phyloP scores from a whole-genome alignment of 78 protist species.

The Planoprotostelium fungivorum region DNA sequence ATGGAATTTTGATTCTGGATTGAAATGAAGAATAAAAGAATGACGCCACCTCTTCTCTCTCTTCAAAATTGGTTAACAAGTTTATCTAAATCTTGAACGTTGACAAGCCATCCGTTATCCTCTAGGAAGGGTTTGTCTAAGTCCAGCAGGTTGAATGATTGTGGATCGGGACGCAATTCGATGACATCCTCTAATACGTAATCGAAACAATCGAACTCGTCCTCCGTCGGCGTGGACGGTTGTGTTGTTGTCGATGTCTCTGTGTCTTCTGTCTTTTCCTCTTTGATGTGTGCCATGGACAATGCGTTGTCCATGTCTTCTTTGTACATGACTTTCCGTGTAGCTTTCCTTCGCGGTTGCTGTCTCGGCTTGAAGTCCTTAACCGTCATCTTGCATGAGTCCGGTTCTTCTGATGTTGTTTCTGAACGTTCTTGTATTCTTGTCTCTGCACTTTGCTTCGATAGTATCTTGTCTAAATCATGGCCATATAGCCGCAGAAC shows the following conservation, averaged over 20 bases:
- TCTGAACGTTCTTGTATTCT: background rate
- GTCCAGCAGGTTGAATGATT: background rate
- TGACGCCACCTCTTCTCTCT: too few species aligned
- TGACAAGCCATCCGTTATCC: background rate
- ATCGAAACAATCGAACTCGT: background rate
- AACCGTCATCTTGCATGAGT: background rate
- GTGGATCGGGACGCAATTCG: background rate
- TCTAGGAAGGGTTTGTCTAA: background rate
- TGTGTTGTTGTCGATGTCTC: background rate
- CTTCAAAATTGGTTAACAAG: too few species aligned
- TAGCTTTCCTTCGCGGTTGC: background rate
- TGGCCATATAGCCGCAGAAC: background rate
- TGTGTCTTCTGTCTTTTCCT: background rate
- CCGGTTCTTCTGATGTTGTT: background rate
- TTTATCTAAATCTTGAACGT: background rate
- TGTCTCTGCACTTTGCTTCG: background rate
- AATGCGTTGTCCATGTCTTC: background rate
- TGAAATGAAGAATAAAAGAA: too few species aligned
- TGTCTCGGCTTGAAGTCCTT: too few species aligned
- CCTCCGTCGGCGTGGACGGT: background rate
- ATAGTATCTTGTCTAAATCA: background rate
- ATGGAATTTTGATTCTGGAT: too few species aligned
- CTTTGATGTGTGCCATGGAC: background rate
- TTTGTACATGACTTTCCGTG: background rate
- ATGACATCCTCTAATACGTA: background rate